Evolutionary conservation across 1,284 basidiomycete species (phyloP), one percentile per base, ranked within the genome.

Genomic region (Acaromyces ingoldii): DNA sequence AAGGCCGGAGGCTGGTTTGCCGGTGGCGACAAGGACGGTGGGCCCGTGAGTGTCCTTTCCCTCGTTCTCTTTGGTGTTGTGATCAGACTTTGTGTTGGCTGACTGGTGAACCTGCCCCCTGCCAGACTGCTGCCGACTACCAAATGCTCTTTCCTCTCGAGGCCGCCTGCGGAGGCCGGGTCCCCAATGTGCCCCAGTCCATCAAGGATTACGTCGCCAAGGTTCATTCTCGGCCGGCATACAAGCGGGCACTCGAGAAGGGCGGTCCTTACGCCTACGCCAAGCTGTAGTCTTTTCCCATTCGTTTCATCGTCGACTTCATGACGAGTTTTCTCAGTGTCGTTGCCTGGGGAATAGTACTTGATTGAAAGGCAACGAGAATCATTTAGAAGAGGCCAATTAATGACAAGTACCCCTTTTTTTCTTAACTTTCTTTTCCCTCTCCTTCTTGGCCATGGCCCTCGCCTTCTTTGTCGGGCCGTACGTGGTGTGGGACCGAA

Each of bases 61-160:
- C n/a, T n/a, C n/a, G n/a, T n/a, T n/a, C 19, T 7, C 7, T n/a
- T 7, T 40, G 7, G 44, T 7, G 19, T 17, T 13, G 9, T 45
- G 26, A 41, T 9, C 42, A 24, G 10, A 13, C 46, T 11, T 28
- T 11, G 11, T 51, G 29, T 44, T 21, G 21, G 6, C 46, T 31
- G 6, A 6, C 45, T 15, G 21, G 31, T 41, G 29, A 26, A n/a
- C 21, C 11, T 25, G 9, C 38, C 17, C 1, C 10, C 31, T 5
- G 5, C 19, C 25, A 58, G 28, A 73, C 70, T 17, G 53, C 68
- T 4, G 70, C 72, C 28, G 71, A 74, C 49, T 75, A 67, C 50
- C 71, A 74, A 54, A 70, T 75, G 69, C 50, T 63, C 9, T 74
- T 70, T 63, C 67, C 69, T 1, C 51, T 73, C 30, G 72, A 75